Conservation (phyloP, 495 filamentous ascomycete species). For the Tuber microsphaerosporum region DNA sequence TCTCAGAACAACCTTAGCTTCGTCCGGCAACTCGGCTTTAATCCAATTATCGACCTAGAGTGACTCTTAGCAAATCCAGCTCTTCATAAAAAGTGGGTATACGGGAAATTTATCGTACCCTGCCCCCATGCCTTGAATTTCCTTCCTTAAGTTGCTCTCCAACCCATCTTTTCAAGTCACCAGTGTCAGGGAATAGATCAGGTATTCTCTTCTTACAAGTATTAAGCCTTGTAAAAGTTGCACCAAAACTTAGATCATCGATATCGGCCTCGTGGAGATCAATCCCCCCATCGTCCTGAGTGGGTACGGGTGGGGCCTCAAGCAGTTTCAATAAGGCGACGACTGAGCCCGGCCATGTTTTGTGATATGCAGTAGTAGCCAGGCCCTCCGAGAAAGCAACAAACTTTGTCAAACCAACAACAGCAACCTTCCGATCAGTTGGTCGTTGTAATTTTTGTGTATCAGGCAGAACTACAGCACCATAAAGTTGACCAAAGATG, state of each 20-base stretch:
- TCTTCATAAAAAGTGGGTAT: background rate
- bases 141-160: slow-evolving; percentile 32
- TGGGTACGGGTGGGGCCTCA: slow-evolving; percentile 71
- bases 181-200: slow-evolving; percentile 34
- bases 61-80: background rate
- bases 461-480: slow-evolving; percentile 74
- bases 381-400: slow-evolving; percentile 76
- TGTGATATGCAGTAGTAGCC: slow-evolving; percentile 61
- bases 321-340: slow-evolving; percentile 80
- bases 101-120: slow-evolving; percentile 13
- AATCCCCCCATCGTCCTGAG: slow-evolving; percentile 64
- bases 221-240: slow-evolving; percentile 84
- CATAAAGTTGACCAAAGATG: slow-evolving; percentile 77
- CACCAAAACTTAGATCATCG: slow-evolving; percentile 87
- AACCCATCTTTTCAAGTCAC: slow-evolving; percentile 34
- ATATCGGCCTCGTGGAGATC: slow-evolving; percentile 64
- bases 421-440: slow-evolving; percentile 84
- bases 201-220: slow-evolving; percentile 60
- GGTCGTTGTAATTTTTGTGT: slow-evolving; percentile 81
- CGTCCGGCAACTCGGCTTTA: slow-evolving; percentile 33
- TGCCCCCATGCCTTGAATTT: slow-evolving; percentile 19
- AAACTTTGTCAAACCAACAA: slow-evolving; percentile 84
- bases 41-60: slow-evolving; percentile 34
- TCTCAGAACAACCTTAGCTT: slow-evolving; percentile 32
- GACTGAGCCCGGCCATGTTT: slow-evolving; percentile 82